Percentiles rank a stretch among this genome's conserved stretches.
Evolutionary conservation across 169 alveolate species (phyloP).

Genomic region (Theileria parva): DNA sequence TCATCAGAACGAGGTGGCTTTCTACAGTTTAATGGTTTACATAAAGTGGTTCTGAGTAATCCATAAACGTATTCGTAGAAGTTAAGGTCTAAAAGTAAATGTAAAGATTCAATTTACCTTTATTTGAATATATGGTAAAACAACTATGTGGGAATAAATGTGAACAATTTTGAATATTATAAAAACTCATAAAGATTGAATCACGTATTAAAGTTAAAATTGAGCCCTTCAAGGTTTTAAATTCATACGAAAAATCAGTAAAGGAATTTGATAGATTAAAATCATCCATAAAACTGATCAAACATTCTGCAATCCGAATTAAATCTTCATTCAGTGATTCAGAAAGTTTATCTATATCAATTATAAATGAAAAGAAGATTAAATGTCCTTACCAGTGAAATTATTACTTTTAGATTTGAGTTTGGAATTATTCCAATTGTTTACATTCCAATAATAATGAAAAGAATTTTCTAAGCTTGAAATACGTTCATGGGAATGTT

Average conservation of each 20-base stretch:
- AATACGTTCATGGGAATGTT: background rate
- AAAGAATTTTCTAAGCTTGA: background rate
- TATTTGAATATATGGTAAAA: background rate
- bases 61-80: background rate
- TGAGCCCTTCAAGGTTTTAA: background rate
- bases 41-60: background rate
- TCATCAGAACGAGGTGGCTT: background rate
- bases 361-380: background rate
- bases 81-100: conserved; percentile 9
- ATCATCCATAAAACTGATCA: conserved; percentile 1
- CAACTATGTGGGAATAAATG: background rate
- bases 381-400: background rate
- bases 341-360: background rate
- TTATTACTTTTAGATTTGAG: background rate
- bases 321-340: background rate
- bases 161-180: background rate
- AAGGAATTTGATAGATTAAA: background rate
- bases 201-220: background rate
- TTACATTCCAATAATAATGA: background rate
- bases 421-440: background rate
- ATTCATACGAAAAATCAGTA: background rate
- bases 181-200: background rate
- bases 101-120: conserved; percentile 5
- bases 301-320: background rate
- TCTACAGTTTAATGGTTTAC: background rate